Evolutionary conservation across 768 basidiomycete species (phyloP).

Genomic region (Boletus fagicola): DNA sequence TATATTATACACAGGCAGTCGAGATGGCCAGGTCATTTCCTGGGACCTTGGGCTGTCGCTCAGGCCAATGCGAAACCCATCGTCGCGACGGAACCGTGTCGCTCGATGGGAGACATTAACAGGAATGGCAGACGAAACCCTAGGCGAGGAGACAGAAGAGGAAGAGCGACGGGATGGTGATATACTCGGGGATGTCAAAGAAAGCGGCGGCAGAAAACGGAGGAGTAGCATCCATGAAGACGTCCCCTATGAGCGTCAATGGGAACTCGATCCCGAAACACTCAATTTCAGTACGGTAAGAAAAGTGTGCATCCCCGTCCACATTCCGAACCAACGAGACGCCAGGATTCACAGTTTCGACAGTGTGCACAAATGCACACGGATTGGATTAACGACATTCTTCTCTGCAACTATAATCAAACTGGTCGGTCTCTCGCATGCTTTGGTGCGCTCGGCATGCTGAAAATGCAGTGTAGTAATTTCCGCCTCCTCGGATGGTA

Average conservation of each 20-base stretch:
- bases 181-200: slow-evolving; percentile 68
- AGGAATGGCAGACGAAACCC: slow-evolving; percentile 73
- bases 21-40: slow-evolving; percentile 83
- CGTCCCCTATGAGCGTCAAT: slow-evolving; percentile 67
- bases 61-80: slow-evolving; percentile 39
- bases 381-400: slow-evolving; percentile 96
- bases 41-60: slow-evolving; percentile 81
- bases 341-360: slow-evolving; percentile 64
- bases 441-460: background rate
- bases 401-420: slow-evolving; percentile 89
- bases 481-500: slow-evolving; percentile 94
- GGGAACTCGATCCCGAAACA: slow-evolving; percentile 69
- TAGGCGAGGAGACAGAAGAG: slow-evolving; percentile 64
- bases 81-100: slow-evolving; percentile 24
- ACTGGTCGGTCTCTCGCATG: slow-evolving; percentile 51
- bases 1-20: slow-evolving; percentile 85
- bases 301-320: slow-evolving; percentile 5
- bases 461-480: slow-evolving; percentile 52
- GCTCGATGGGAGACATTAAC: slow-evolving; percentile 79
- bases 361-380: slow-evolving; percentile 88
- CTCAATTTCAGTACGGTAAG: slow-evolving; percentile 51
- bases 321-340: slow-evolving; percentile 11
- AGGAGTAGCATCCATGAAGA: slow-evolving; percentile 29
- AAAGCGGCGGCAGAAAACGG: slow-evolving; percentile 35
- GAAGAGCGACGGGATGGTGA: slow-evolving; percentile 74